A percentile compares a stretch with the other conserved stretches of the same genome.
These are phyloP conservation scores for Pleurotus tuoliensis DNA, from an alignment of 768 basidiomycete genomes.

Conservation along the genomic window DNA sequence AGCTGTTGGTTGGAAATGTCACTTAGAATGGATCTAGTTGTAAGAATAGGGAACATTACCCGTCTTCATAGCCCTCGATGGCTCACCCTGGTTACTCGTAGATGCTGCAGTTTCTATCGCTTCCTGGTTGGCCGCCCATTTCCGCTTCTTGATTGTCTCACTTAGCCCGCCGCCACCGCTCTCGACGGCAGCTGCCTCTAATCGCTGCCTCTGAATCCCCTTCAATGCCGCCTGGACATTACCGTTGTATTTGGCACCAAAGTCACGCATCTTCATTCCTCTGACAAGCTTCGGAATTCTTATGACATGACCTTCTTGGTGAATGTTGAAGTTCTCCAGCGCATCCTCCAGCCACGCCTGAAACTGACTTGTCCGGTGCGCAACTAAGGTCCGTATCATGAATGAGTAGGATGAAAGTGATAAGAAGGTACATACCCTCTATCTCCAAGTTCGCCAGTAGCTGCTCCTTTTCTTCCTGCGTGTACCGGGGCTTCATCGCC, in stretches of 20 bases:
- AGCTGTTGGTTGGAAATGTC: constrained; percentile 25
- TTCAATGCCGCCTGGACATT: constrained; percentile 69
- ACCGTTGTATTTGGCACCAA: constrained; percentile 74
- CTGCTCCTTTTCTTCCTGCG: constrained; percentile 69
- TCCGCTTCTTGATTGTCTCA: constrained; percentile 66
- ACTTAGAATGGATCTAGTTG: constrained; percentile 9
- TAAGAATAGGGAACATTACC: constrained; percentile 36
- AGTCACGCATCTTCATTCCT: constrained; percentile 69
- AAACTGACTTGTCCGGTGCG: constrained; percentile 71
- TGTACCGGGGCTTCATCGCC: constrained; percentile 35
- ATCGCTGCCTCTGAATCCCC: constrained; percentile 62
- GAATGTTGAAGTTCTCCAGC: constrained; percentile 69
- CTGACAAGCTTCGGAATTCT: constrained; percentile 76
- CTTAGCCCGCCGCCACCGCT: constrained; percentile 53
- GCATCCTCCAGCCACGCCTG: constrained; percentile 71
- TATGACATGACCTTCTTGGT: constrained; percentile 70
- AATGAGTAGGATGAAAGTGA: not conserved
- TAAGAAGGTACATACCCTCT: constrained; percentile 47
- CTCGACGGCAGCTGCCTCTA: constrained; percentile 47
- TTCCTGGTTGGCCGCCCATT: constrained; percentile 70
- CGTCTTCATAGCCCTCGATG: constrained; percentile 50
- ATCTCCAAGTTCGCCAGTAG: constrained; percentile 75
- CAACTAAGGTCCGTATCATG: constrained; percentile 39
- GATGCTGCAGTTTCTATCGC: constrained; percentile 38
- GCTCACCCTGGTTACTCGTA: constrained; percentile 17